Base-by-base conservation (phyloP, 345 rosid species). In the Aurinia saxatilis region DNA sequence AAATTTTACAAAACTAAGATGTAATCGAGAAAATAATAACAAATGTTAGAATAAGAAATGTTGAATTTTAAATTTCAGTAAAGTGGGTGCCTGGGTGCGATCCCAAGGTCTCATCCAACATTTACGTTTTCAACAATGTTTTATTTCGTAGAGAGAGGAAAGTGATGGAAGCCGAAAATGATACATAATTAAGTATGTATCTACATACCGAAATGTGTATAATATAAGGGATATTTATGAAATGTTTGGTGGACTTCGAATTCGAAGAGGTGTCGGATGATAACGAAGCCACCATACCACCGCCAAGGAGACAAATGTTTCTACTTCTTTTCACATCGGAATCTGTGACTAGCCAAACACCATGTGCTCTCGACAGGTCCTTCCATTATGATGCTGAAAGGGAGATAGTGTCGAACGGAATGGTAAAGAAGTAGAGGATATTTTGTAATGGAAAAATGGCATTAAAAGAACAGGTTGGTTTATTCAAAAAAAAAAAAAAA, bases 261-360 rank as follows among this genome's bases (percentile, higher is more conserved):
- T 42, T 9, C 50, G 59, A 40, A 30, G 57, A 70, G 69, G 70
- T 63, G 75, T 70, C 70, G 65, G 69, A 60, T 48, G 75, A 63
- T 23, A 38, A 38, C 29, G 75, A 71, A 71, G 70, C 70, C 59
- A 69, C 73, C 68, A 14, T 71, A 63, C 75, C 75, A 63, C 75
- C 75, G 75, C 65, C 75, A 71, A 56, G 70, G 75, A 71, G 75
- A 71, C 75, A 71, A 38, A 47, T 42, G 39, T 71, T 30, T 71
- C 52, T 39, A 2, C 12, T 33, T 50, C 16, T 40, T 46, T 25
- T 30, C 31, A 34, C 47, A 42, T 68, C 14, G 69, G 60, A 63
- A 49, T 63, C 47, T 63, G 70, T 40, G 65, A 40, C 69, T 11
- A 63, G 38, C 33, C 18, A 56, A 38, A 39, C 50, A 63, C 68